These are phyloP conservation scores for Aureobasidium sp. DNA, from an alignment of 2,329 filamentous ascomycete genomes.

Conservation along the genomic window DNA sequence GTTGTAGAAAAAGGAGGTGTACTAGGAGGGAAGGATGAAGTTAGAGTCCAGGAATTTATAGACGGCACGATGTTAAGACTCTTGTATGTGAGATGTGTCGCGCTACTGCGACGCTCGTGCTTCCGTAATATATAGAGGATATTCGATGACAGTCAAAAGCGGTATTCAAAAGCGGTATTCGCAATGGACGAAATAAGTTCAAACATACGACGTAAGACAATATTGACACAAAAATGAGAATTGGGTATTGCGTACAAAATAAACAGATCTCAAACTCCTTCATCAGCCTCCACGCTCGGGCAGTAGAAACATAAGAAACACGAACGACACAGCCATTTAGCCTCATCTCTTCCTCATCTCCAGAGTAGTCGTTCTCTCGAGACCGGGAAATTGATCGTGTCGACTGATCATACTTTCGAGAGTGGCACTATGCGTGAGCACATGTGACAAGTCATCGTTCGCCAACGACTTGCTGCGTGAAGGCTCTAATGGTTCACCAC, in stretches of 20 bases:
- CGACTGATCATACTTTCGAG: constrained; percentile 42
- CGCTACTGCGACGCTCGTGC: too few relatives aligned
- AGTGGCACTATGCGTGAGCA: constrained; percentile 34
- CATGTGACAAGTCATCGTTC: constrained; percentile 30
- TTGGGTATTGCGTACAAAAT: background rate
- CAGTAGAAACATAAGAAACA: background rate
- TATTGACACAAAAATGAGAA: background rate
- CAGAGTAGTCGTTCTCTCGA: background rate
- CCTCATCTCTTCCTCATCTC: constrained; percentile 5
- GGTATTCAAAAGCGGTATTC: too few relatives aligned
- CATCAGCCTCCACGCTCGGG: too few relatives aligned
- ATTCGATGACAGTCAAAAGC: too few relatives aligned
- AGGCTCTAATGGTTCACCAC: background rate
- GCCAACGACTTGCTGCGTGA: constrained; percentile 26
- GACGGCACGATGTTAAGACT: too few relatives aligned
- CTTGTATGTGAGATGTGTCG: too few relatives aligned
- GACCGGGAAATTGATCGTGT: constrained; percentile 47
- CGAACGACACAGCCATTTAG: background rate
- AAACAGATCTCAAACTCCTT: background rate
- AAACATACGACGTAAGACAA: background rate
- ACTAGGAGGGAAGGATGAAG: too few relatives aligned
- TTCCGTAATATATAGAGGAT: too few relatives aligned
- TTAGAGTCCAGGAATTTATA: too few relatives aligned
- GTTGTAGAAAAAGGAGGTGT: too few relatives aligned
- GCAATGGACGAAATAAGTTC: too few relatives aligned